Percentiles rank a stretch among this genome's conserved stretches.
These are phyloP conservation scores for Trichoderma semiorbis DNA, from an alignment of 2,329 filamentous ascomycete species.

Conservation along the genomic window DNA sequence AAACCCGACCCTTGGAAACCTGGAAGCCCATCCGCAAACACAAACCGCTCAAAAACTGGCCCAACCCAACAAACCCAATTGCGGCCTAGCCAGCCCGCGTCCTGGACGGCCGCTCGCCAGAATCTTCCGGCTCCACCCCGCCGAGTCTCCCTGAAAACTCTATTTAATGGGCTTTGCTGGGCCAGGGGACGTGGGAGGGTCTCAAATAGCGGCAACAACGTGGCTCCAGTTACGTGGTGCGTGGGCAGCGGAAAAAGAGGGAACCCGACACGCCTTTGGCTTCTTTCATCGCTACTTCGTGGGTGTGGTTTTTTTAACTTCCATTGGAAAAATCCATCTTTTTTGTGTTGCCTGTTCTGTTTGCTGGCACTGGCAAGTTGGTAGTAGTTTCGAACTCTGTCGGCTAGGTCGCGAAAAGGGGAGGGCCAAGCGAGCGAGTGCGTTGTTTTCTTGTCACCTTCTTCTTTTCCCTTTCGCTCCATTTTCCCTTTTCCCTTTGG, in stretches of 20 bases:
- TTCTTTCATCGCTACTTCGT: not conserved
- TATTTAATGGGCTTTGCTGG: constrained; percentile 15
- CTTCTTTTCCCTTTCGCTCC: not conserved
- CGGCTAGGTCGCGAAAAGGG: not conserved
- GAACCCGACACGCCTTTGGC: not conserved
- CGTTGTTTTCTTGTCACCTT: not conserved
- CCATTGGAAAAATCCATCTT: not conserved
- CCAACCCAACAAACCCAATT: not conserved
- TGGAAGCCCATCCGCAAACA: too few relatives aligned
- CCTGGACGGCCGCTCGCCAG: not conserved
- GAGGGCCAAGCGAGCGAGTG: not conserved
- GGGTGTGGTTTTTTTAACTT: not conserved
- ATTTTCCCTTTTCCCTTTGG: not conserved
- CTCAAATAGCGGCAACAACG: constrained; percentile 6
- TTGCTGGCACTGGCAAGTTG: too few relatives aligned
- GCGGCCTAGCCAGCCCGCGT: not conserved
- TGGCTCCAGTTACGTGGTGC: constrained; percentile 16
- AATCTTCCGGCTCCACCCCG: constrained; percentile 13
- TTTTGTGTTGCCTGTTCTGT: not conserved
- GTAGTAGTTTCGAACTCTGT: not conserved
- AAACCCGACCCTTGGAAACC: too few relatives aligned
- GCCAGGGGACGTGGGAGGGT: not conserved
- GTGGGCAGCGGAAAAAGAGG: not conserved
- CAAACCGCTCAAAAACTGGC: not conserved
- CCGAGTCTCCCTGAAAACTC: constrained; percentile 16